Evolutionary conservation across 176 grass and related monocot species (phyloP), one percentile per base, ranked within the genome.

Genomic region (Calamus simplicifolius): DNA sequence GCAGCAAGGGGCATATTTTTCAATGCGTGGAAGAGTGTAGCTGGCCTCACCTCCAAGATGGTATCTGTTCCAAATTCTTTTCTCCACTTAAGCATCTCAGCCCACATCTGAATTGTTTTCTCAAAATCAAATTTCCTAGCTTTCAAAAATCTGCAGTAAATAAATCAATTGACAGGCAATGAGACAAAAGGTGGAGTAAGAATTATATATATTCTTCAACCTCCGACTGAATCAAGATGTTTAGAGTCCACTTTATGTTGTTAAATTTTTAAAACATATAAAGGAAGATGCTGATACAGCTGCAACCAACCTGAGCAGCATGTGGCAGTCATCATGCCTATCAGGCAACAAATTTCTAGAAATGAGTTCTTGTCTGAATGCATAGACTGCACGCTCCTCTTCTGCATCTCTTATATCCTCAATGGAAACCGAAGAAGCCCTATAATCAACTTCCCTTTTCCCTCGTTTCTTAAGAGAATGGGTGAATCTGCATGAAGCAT

Each of bases 381-480:
- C 56, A 35, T 83, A 94, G 69, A 94, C 89, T 6, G 80, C 74
- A 13, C 81, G 75, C 64, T 94, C 89, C 21, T 94, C 89, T 69
- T 79, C 74, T 70, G 87, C 89, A 35, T 94, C 89, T 59, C 89
- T 81, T 23, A 85, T 70, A 73, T 94, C 89, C 73, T 94, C 89
- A 0, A 94, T 94, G 4, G 89, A 85, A 43, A 81, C 77, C 0
- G 78, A 80, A 6, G 87, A 81, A 43, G 69, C 16, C 54, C 71
- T 71, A 5, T 78, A 69, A 48, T 79, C 77, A 15, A 79, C 69
- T 58, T 94, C 88, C 59, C 71, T 84, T 52, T 94, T 94, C 48
- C 89, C 89, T 50, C 85, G 66, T 70, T 80, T 94, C 74, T 94
- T 94, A n/a, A 94, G 84, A 48, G 89, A 94, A 80, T 79, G 83